Conservation (phyloP, 768 basidiomycete genomes). For the Vararia minispora region DNA sequence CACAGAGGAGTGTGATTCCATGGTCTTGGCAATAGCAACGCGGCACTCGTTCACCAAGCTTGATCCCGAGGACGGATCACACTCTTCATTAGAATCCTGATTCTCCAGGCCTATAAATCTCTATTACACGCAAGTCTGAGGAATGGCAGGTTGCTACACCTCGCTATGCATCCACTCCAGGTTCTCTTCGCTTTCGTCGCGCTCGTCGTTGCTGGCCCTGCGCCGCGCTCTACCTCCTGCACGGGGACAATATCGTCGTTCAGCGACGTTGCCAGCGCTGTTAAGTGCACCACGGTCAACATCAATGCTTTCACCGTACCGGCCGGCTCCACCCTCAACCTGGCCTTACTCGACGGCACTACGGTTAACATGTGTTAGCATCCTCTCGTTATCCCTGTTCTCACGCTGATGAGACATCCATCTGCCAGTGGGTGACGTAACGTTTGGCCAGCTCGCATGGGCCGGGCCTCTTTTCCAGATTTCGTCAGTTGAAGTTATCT, state of each 20-base stretch:
- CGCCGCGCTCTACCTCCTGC: conserved; percentile 19
- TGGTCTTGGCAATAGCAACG: too few relatives aligned
- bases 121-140: too few relatives aligned
- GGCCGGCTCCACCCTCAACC: conserved; percentile 35
- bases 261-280: conserved; percentile 36
- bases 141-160: background rate
- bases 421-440: conserved; percentile 41
- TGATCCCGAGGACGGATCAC: too few relatives aligned
- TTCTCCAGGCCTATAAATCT: too few relatives aligned
- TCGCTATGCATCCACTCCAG: conserved; percentile 2
- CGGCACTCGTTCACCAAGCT: too few relatives aligned
- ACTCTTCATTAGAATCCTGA: too few relatives aligned
- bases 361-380: conserved; percentile 47
- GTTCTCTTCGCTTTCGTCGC: conserved; percentile 6
- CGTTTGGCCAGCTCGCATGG: conserved; percentile 42
- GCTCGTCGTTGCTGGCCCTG: conserved; percentile 5
- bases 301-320: conserved; percentile 47
- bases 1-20: too few relatives aligned
- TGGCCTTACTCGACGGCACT: conserved; percentile 34
- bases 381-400: background rate
- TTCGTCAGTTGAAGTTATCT: background rate
- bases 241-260: conserved; percentile 45
- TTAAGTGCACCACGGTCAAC: conserved; percentile 44
- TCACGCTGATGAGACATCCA: conserved; percentile 1
- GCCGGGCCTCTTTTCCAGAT: conserved; percentile 42